Evolutionary conservation across 2,329 filamentous ascomycete species (phyloP), one percentile per base, ranked within the genome.

Genomic region (Xylariaceae sp.): DNA sequence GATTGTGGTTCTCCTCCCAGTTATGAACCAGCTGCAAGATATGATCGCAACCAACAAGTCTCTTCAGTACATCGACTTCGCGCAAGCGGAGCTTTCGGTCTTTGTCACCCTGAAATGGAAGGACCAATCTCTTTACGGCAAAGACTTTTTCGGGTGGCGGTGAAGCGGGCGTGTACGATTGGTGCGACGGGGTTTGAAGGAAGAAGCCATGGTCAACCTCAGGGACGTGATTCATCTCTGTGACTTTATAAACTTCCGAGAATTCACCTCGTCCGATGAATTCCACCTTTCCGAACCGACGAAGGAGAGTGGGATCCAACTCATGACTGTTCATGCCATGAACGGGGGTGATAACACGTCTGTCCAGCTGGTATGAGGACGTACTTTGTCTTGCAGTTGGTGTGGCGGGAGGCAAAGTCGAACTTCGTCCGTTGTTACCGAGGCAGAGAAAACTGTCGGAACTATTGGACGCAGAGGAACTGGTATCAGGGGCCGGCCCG

Each of bases 121-220:
- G 81, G 65, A 88, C 88, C 57, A 89, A 86, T 74, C 95, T 97
- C 76, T 99, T 99, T 52, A 99, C 91, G 2, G 92, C 92, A 76
- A 86, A 97, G 0, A 95, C 84, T 51, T 80, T 77, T 35, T 80
- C 77, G 34, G 79, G 76, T 27, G 79, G 65, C 6, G 80, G 74
- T 41, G 75, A 79, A 8, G 77, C 79, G 6, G 82, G 77, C n/a
- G 78, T 75, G 8, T 76, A 71, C 51, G 70, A 71, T 1, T 72
- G 71, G 51, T 71, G 72, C 1, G 72, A 75, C 1, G 80, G 75
- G 1, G 78, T 80, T 56, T 71, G 71, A 45, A 74, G 71, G 44
- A 74, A 74, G 52, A 77, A 71, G 48, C 65, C 64, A 51, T 56
- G 74, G 53, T 63, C 75, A 65, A 70, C 75, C 71, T 64, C 77